Base-by-base conservation (phyloP, 768 basidiomycete genomes). In the Kwoniella sp. region DNA sequence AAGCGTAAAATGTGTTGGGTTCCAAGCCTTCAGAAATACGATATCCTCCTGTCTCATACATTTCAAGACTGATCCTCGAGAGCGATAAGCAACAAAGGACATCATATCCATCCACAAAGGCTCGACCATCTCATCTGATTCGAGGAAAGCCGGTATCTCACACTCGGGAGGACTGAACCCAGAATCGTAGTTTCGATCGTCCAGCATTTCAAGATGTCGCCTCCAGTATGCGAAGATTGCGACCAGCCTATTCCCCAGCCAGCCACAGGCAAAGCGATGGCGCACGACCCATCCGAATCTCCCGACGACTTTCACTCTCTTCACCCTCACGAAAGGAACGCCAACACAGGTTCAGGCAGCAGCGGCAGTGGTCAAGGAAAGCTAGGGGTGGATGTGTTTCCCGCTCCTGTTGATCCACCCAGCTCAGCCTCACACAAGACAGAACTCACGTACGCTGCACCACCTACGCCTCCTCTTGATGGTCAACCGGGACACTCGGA, bases 381-480 rank as follows among this genome's bases (percentile, higher is more conserved):
- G 40, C 40, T 44, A 44, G 40, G 40, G 40, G 40, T 44, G 40
- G 40, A 44, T 19, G 8, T 8, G 15, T 49, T 49, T 26, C 60
- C 60, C 13, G 54, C 55, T 6, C 60, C 60, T 33, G 33, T 56
- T 12, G 60, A 62, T 56, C 60, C 60, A 19, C 60, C 60, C 0
- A 21, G 26, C 15, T 21, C 29, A 33, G 60, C 60, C 19, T 21
- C 27, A 26, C 60, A 54, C n/a, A 55, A 54, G 46, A 60, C 58
- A 2, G 58, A 60, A 44, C 50, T 30, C 24, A 60, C 58, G 24
- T 36, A 33, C 9, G n/a, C 12, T 15, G 50, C 50, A 40, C 58
- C 58, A 19, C 58, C 58, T 26, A 60, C 58, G 9, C 58, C 58
- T 19, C 17, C 30, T 8, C 8, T 57, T 44, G 55, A 56, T 21